Base-by-base conservation (phyloP, 306 rosid genomes). In the Prinsepia uniflora region DNA sequence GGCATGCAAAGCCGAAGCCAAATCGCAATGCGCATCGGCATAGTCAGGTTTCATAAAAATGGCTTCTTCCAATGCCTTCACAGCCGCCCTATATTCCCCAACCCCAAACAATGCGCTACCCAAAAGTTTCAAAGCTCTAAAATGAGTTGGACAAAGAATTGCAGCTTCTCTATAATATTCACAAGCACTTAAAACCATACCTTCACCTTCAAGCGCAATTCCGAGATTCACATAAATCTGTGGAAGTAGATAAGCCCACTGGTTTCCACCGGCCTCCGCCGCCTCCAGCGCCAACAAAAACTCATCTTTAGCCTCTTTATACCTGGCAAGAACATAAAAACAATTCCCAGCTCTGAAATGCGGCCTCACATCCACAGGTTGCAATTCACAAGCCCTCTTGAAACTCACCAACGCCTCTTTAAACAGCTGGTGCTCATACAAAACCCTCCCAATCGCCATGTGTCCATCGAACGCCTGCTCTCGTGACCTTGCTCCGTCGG, bases 131-230 rank as follows among this genome's bases (percentile, higher is more conserved):
- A 95, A 86, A 22, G 99, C 99, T 86, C 99, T 86, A 75, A 90
- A 95, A 83, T 95, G 99, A 0, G 97, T 95, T 7, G 99, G 97
- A 76, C 96, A 95, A 69, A 89, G 92, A 84, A 95, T 95, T 0
- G 99, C 99, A 72, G 99, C 99, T 65, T 95, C 99, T 70, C 99
- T 86, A 44, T 95, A 95, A 78, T 95, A 95, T 85, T 95, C 99
- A 77, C 99, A 91, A 47, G 99, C 97, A 80, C 99, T 95, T 82
- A 95, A 85, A 73, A 95, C 96, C 99, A 95, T 91, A 76, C 99
- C 99, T 84, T 95, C 99, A 11, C 97, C 96, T 89, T 95, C 99
- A 55, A 95, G 88, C 0, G 99, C 83, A 69, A 95, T 95, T 47
- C 99, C 99, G 5, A 95, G 92, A 58, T 95, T 95, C 49, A 91